Evolutionary conservation across 768 basidiomycete species (phyloP), one percentile per base, ranked within the genome.

Genomic region (Mrakia gelida): DNA sequence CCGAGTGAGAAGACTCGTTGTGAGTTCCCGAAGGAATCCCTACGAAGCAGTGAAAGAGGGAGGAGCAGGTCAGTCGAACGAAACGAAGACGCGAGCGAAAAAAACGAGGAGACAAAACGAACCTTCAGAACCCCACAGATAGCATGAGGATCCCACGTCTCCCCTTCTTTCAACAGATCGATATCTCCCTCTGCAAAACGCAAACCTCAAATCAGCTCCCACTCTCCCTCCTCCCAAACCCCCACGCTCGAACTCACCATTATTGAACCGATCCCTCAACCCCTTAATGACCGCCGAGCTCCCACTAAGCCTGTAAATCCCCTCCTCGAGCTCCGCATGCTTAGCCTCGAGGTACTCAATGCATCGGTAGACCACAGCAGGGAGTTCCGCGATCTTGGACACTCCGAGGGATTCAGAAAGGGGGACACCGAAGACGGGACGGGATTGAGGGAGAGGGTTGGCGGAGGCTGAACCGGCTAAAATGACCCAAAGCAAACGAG

Each of bases 81-180:
- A 26, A 56, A 13, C 10, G 7, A 9, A 23, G 11, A 59, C 32
- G 28, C 13, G 49, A 2, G 3, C 49, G 49, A 5, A 56, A 32
- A 11, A 7, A 32, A 34, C 11, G n/a, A 3, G 15, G 34, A 18
- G n/a, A n/a, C n/a, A 28, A 45, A 11, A 52, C 63, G 26, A 16
- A 75, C 75, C 75, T 99, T 99, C 79, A 99, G 87, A 79, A 99
- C 87, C 5, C 96, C 97, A 71, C 97, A 92, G 79, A 99, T 92
- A 54, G 97, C 97, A 84, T 99, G 95, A 63, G 94, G 94, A 86
- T 99, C 97, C 92, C 93, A 97, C 81, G 91, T 93, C 82, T 97
- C 95, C 83, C 94, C 93, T 13, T 91, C 89, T 54, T 88, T 89
- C 54, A 96, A 86, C 16, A 99, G 88, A 83, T 98, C 91, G 76